These are phyloP conservation scores for Blumeria hordei DNA, from an alignment of 2,329 filamentous ascomycete species.

Conservation along the genomic window DNA sequence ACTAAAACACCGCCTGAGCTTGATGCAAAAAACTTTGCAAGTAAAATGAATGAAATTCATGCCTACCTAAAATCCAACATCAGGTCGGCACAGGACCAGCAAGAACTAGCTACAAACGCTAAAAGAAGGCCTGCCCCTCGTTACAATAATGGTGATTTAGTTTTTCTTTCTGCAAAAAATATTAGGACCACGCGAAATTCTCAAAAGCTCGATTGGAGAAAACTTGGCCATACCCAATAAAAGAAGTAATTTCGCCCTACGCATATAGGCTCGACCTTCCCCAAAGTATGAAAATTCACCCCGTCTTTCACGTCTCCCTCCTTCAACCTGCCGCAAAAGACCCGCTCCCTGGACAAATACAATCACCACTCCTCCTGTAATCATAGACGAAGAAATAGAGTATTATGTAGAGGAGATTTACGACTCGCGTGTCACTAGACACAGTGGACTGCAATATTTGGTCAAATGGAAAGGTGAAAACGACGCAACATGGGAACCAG, in stretches of 20 bases:
- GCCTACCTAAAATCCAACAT: background rate
- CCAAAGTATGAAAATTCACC: constrained; percentile 1
- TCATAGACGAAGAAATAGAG: too few species aligned
- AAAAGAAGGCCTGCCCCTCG: background rate
- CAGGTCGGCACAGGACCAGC: background rate
- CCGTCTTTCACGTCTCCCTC: constrained; percentile 2
- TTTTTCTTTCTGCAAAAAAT: constrained; percentile 1
- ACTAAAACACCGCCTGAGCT: background rate
- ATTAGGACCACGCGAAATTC: background rate
- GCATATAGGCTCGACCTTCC: constrained; percentile 1
- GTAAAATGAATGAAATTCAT: background rate
- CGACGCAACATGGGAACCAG: too few species aligned
- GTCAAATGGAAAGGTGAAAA: too few species aligned
- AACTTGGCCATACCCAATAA: constrained; percentile 1
- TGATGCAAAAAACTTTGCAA: background rate
- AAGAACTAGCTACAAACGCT: background rate
- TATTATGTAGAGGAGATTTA: too few species aligned
- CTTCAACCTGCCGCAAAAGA: background rate
- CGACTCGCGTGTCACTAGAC: too few species aligned
- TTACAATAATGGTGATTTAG: background rate
- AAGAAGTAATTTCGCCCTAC: background rate
- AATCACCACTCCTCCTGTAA: background rate
- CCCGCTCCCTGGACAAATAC: background rate
- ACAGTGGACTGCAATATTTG: too few species aligned
- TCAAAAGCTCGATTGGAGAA: background rate